Evolutionary conservation across 2,329 filamentous ascomycete genomes (phyloP), one percentile per base, ranked within the genome.

Genomic region (Xylaria sp.): DNA sequence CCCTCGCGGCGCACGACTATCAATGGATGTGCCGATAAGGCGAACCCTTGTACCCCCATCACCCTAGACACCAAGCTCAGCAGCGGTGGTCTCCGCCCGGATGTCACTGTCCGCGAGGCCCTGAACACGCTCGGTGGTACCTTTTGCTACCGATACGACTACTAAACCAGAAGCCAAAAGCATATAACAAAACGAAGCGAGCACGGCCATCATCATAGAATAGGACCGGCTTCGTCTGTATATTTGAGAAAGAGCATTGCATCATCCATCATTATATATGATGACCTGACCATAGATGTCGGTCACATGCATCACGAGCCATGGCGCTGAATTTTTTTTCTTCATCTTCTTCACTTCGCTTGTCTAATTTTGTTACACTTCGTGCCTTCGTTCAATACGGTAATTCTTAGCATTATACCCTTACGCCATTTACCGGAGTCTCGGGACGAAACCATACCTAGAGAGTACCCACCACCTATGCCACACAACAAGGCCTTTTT

Each of bases 71-170:
- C 69, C n/a, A 69, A 66, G 12, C 70, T 79, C 5, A 73, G 70
- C 42, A 75, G 74, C 32, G 73, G 72, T 29, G 77, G 77, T 2
- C 69, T 79, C 29, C 64, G 70, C 10, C 73, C 76, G 0, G 70
- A 79, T 32, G 60, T 72, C 27, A 76, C 74, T 6, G 69, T 79
- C 44, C 60, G 71, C 23, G 62, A 75, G 0, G 70, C 75, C 37
- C 69, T 79, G 62, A 71, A 78, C 57, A 79, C 75, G 1, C 66
- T 78, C n/a, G 70, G 75, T 32, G 75, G 72, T 9, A 72, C 71
- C 40, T 60, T 78, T 10, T 79, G 78, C 69, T 79, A 79, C 71
- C 74, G 75, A 13, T 79, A 79, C 63, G 72, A 78, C 63, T 76
- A 76, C 47, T 79, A 76, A 68, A 23, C 8, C 1, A 29, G 32